phyloP scores from a whole-genome alignment of 176 grass and related monocot genomes.

The Dendrocalamus sinicus region DNA sequence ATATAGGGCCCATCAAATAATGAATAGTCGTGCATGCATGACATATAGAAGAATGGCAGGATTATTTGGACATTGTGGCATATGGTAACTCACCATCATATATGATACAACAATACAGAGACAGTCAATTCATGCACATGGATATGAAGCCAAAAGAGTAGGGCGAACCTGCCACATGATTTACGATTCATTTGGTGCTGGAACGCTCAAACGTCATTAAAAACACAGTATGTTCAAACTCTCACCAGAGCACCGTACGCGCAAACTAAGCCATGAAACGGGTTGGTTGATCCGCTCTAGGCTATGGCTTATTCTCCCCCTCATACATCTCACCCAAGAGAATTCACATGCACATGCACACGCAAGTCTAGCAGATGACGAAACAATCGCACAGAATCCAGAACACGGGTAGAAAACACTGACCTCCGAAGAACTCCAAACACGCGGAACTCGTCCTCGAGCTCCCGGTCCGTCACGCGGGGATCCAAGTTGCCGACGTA shows the following conservation, averaged over 20 bases:
- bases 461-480: slow-evolving; percentile 60
- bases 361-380: not conserved
- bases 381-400: not conserved
- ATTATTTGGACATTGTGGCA: not conserved
- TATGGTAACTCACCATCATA: not conserved
- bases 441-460: slow-evolving; percentile 84
- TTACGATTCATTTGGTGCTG: not conserved
- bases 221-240: not conserved
- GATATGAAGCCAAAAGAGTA: not conserved
- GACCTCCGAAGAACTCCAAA: slow-evolving; percentile 83
- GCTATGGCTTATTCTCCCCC: not conserved
- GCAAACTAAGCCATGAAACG: not conserved
- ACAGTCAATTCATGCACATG: not conserved
- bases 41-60: not conserved
- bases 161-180: not conserved
- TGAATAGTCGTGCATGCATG: not conserved
- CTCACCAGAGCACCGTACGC: not conserved
- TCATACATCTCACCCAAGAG: not conserved
- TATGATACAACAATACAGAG: not conserved
- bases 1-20: not conserved
- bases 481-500: slow-evolving; percentile 83
- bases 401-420: not conserved
- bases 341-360: too few relatives aligned
- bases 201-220: not conserved
- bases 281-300: not conserved